Evolutionary conservation across 257 asterid genomes (phyloP), one percentile per base, ranked within the genome.

Genomic region (Penstemon newberryi): DNA sequence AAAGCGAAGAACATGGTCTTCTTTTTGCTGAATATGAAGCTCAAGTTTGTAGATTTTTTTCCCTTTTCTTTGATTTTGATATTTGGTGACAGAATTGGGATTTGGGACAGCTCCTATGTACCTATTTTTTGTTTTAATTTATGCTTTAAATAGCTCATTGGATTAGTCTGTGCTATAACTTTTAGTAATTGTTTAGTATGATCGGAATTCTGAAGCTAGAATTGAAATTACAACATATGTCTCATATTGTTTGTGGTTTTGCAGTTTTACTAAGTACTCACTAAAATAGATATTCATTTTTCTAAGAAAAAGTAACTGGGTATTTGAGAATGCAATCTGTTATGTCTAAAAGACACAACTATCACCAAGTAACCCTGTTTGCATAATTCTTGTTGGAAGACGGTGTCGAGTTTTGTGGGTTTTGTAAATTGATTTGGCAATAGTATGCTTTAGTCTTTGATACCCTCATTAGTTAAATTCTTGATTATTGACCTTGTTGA

Each of bases 231-330:
- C 3, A 15, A 39, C 57, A 9, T 53, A 56, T 58, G 25, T 63
- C 46, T 54, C 42, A 75, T 63, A 74, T 74, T 25, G 61, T 40
- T 40, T 71, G 55, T 58, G 42, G 54, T 49, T 68, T 43, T 57
- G 39, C 10, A 4, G 38, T 15, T 44, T 42, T 60, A 40, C 39
- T 60, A 12, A 60, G 25, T 13, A n/a, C 18, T 15, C 18, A 15
- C 15, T 15, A 11, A n/a, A 38, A n/a, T 33, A 25, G 33, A 25
- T 25, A 25, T 25, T 25, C 33, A 25, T 25, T 25, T 25, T 25
- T 1, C 33, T 2, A 25, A 25, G 2, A 25, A 25, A 25, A 25
- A 25, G 18, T 12, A 40, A 53, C 38, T 46, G 40, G 8, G 18
- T 45, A 63, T 8, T 3, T 25, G 33, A 2, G 33, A 25, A 25